Evolutionary conservation across 306 rosid genomes (phyloP), one percentile per base, ranked within the genome.

Genomic region (Castanea crenata): DNA sequence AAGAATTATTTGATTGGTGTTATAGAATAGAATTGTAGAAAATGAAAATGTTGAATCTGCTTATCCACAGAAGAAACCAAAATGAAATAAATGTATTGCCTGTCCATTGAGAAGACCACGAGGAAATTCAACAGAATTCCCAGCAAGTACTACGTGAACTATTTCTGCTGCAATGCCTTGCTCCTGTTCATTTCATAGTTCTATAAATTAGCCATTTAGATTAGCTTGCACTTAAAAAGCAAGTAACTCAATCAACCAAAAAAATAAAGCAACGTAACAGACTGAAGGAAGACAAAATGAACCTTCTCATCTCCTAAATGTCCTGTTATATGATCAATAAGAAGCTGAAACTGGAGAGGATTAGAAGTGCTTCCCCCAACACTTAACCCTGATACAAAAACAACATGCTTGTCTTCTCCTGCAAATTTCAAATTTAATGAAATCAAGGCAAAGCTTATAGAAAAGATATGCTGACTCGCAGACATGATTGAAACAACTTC

Each of bases 261-360:
- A 32, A 6, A 16, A 32, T 5, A 4, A 31, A 80, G 76, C 73
- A 81, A 51, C 71, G 56, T 25, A 55, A 65, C 52, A 85, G 54
- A 56, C 52, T 64, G n/a, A 74, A 62, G 86, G 78, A 69, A 76
- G 71, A 83, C 20, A 74, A 55, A 69, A 49, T 20, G 32, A 83
- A 94, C 97, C 96, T 89, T 87, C 85, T 89, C 94, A 83, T 95
- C 99, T 81, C 98, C 99, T 86, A 95, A 87, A 84, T 95, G 97
- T 51, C 99, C 99, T 12, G 99, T 95, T 73, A 95, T 90, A 84
- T 95, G 97, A 82, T 95, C 99, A 79, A 95, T 83, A 76, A 92
- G 90, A 83, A 95, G 99, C 93, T 92, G 99, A 83, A 92, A 85
- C 76, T 87, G 95, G 58, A 95, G 98, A 76, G 99, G 99, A 82